Evolutionary conservation across 1,139 yeast species (phyloP).

Genomic region (Geotrichum aggregatum): DNA sequence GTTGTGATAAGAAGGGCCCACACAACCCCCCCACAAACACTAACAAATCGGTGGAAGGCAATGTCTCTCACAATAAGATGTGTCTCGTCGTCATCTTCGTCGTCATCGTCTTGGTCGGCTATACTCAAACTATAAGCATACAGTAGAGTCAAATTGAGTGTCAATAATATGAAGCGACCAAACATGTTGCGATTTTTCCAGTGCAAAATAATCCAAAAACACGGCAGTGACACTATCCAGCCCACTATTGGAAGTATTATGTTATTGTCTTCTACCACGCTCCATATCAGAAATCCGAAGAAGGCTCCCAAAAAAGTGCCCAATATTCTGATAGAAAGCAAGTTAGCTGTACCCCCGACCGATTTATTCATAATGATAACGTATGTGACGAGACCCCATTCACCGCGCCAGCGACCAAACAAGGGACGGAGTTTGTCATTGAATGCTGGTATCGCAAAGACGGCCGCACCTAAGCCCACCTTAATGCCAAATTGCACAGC

Average conservation of each 20-base stretch:
- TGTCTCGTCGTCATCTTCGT: conserved; percentile 68
- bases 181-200: conserved; percentile 52
- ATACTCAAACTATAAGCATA: conserved; percentile 68
- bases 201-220: conserved; percentile 63
- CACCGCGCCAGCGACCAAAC: conserved; percentile 69
- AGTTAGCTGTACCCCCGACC: conserved; percentile 80
- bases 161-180: conserved; percentile 62
- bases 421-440: conserved; percentile 50
- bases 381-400: conserved; percentile 79
- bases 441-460: conserved; percentile 65
- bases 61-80: conserved; percentile 67
- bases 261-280: conserved; percentile 53
- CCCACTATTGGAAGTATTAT: conserved; percentile 56
- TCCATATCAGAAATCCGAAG: conserved; percentile 59
- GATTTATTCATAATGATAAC: conserved; percentile 83
- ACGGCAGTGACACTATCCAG: conserved; percentile 54
- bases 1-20: conserved; percentile 69
- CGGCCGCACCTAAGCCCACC: conserved; percentile 73
- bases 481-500: conserved; percentile 77
- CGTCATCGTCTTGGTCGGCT: conserved; percentile 53
- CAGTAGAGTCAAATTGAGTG: conserved; percentile 74
- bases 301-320: conserved; percentile 75
- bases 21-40: conserved; percentile 67
- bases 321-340: conserved; percentile 67
- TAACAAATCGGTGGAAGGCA: conserved; percentile 71